Base-by-base conservation (phyloP, 495 filamentous ascomycete species). In the Pyrenula aspistea region DNA sequence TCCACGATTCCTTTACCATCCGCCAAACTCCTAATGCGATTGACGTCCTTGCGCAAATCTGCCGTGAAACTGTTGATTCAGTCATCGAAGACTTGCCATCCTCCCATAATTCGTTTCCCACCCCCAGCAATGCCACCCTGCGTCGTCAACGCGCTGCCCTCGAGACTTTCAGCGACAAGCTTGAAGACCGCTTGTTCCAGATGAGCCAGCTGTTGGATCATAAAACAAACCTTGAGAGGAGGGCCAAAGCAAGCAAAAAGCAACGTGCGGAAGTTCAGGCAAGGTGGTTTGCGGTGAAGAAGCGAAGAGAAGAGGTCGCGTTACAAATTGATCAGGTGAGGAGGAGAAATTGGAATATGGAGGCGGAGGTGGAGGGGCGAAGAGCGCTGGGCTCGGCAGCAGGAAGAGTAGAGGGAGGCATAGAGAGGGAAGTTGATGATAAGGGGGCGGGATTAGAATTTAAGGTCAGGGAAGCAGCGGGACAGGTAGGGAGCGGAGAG, bases 251-350 rank as follows among this genome's bases (percentile, higher is more conserved):
- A 48, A 73, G 80, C 24, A 83, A 85, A 64, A 83, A 81, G 58
- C 78, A 84, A 59, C 86, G 84, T 69, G 66, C 82, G 23, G 70
- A 74, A n/a, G 68, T 87, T 36, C 78, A 87, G 47, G 78, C 78
- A 12, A 79, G 86, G 50, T 77, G 89, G 49, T 71, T 86, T 59
- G 74, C 76, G 4, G 68, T 89, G 19, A 79, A 83, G 21, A 75
- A 72, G 49, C 80, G 88, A 68, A 71, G 84, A 24, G 82, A 89
- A 59, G 73, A 79, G 59, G 73, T 90, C 24, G 82, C 83, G 11
- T 62, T 89, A 57, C 77, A 77, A 53, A 86, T 84, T 77, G 87
- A 91, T 60, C 79, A 81, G 11, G 75, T 89, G 24, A 73, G 85
- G 22, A 78, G 77, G 49, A 76, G 74, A 60, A 83, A 87, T 56